Conservation (phyloP, 2,329 filamentous ascomycete species). For the Tolypocladium guangdongense region DNA sequence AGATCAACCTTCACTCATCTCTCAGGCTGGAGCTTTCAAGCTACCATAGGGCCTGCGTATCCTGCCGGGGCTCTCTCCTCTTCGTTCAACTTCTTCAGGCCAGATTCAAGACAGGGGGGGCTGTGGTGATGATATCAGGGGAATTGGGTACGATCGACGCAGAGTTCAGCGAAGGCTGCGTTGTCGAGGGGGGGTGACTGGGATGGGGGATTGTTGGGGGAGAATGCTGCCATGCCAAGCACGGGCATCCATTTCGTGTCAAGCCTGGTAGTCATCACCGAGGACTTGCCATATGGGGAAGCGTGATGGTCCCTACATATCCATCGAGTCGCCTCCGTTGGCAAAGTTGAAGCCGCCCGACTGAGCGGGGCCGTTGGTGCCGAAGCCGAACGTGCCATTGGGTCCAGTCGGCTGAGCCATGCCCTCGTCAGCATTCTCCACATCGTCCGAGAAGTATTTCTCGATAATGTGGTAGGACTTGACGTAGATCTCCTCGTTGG, state of each 20-base stretch:
- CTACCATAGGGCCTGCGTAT: slow-evolving; percentile 44
- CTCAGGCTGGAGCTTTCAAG: slow-evolving; percentile 54
- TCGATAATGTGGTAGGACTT: slow-evolving; percentile 99
- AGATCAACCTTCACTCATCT: slow-evolving; percentile 10
- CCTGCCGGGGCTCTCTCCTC: slow-evolving; percentile 12
- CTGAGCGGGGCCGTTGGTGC: slow-evolving; percentile 50
- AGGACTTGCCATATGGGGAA: not conserved
- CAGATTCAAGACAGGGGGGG: slow-evolving; percentile 21
- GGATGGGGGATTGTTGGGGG: slow-evolving; percentile 3
- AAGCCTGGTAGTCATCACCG: not conserved
- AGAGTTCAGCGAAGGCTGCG: slow-evolving; percentile 14
- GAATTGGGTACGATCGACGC: slow-evolving; percentile 11
- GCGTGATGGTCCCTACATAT: slow-evolving; percentile 34
- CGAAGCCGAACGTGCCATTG: slow-evolving; percentile 72
- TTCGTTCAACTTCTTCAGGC: slow-evolving; percentile 25
- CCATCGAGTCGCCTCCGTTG: slow-evolving; percentile 55
- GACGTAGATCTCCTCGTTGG: slow-evolving; percentile 99
- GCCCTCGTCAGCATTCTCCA: slow-evolving; percentile 78
- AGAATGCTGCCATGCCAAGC: slow-evolving; percentile 2
- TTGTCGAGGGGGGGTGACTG: slow-evolving; percentile 8
- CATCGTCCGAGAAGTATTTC: slow-evolving; percentile 99
- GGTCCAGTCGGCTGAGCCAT: slow-evolving; percentile 59
- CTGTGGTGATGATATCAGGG: slow-evolving; percentile 20
- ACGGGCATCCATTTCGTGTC: not conserved
- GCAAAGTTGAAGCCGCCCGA: slow-evolving; percentile 91